These are phyloP conservation scores for Metschnikowia gelsemii DNA, from an alignment of 805 yeast species.

Conservation along the genomic window DNA sequence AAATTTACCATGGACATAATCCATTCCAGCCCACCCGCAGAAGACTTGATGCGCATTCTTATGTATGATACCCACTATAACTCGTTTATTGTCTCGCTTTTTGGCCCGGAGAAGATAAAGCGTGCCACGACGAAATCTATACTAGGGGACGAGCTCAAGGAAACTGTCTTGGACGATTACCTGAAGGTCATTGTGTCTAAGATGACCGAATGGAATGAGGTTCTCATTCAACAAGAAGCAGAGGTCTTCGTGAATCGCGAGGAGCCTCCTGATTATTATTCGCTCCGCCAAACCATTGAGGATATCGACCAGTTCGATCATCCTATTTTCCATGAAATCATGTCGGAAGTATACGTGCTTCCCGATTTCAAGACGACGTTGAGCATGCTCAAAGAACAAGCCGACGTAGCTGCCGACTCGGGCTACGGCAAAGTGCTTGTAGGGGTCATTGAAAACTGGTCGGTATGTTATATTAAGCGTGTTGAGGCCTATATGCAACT, in stretches of 20 bases:
- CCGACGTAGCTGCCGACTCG: constrained; percentile 82
- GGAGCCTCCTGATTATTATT: constrained; percentile 71
- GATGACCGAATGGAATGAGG: constrained; percentile 82
- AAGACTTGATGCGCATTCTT: constrained; percentile 66
- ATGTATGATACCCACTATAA: constrained; percentile 71
- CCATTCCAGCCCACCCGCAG: constrained; percentile 76
- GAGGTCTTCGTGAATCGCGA: constrained; percentile 61
- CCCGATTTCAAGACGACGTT: constrained; percentile 79
- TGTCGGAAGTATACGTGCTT: constrained; percentile 54
- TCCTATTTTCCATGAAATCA: constrained; percentile 31
- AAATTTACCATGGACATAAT: constrained; percentile 61
- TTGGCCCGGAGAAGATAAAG: constrained; percentile 39
- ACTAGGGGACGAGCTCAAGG: constrained; percentile 71
- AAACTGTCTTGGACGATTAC: constrained; percentile 73
- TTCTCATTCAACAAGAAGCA: constrained; percentile 65
- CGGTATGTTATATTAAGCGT: constrained; percentile 56
- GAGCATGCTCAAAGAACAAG: constrained; percentile 84
- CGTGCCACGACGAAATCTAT: constrained; percentile 45
- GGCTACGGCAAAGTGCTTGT: constrained; percentile 77
- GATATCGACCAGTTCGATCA: constrained; percentile 41
- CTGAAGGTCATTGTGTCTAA: constrained; percentile 66
- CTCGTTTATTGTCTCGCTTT: constrained; percentile 32
- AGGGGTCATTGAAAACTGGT: constrained; percentile 75
- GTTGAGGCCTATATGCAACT: constrained; percentile 61
- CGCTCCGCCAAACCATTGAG: constrained; percentile 48